Evolutionary conservation across 164 flowering plant genomes (phyloP), one percentile per base, ranked within the genome.

Genomic region (Cinnamomum micranthum): DNA sequence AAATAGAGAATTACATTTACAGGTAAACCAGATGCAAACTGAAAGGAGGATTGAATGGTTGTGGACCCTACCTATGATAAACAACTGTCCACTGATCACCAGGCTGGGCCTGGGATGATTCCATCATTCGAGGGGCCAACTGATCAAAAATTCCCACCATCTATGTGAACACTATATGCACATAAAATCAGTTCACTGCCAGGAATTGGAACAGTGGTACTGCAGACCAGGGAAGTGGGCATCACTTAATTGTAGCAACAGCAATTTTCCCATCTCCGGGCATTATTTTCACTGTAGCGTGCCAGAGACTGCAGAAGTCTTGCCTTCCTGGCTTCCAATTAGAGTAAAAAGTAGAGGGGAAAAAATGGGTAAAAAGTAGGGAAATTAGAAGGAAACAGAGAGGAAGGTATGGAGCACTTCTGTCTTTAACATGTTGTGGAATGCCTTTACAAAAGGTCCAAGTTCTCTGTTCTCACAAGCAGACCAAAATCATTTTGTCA

Each of bases 361-460:
- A 13, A 23, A 6, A 22, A 12, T 47, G 23, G 55, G 74, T 50
- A 71, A 70, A 71, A 69, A 66, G 64, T 50, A 69, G 28, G 23
- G 15, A 13, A 22, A 67, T 70, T 14, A 12, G 68, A 72, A 25
- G 70, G 41, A n/a, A 33, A 66, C 70, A 71, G 59, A 13, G 65
- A 55, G 27, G 27, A 52, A 73, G 83, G 85, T 78, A 85, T 87
- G 89, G 91, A 81, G 83, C 81, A 73, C 78, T 83, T 83, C 80
- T 86, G 90, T 85, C 88, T 73, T 81, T 80, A 77, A 69, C 84
- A 73, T 76, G 76, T 81, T 79, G 87, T 80, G 77, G 77, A 78
- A 72, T 76, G 82, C 78, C 86, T 81, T 81, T 78, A 73, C 70
- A 81, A 81, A 84, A 83, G 82, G 88, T 83, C 91, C 90, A 85